phyloP scores from a whole-genome alignment of 2,329 filamentous ascomycete species.

The Aspergillus fumigatus region DNA sequence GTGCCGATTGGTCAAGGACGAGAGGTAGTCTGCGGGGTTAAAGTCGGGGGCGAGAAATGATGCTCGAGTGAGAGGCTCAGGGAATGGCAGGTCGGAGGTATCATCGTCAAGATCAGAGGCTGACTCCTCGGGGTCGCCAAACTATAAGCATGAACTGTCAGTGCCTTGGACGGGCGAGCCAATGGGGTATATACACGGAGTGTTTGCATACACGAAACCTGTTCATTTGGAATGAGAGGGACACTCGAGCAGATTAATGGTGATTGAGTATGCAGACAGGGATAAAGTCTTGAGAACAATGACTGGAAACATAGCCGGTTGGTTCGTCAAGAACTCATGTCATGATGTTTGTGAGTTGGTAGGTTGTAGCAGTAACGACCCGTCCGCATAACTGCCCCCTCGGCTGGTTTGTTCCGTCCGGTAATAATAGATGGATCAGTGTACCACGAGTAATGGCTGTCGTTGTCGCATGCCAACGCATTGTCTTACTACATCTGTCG shows the following conservation, averaged over 20 bases:
- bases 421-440: not conserved
- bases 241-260: not conserved
- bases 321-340: not conserved
- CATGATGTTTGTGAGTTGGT: not conserved
- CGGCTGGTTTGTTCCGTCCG: not conserved
- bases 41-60: slow-evolving; percentile 79
- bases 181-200: not conserved
- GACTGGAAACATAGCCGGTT: not conserved
- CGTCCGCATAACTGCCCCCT: not conserved
- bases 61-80: slow-evolving; percentile 71
- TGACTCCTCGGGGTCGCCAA: slow-evolving; percentile 44
- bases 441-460: not conserved
- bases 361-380: not conserved
- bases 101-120: slow-evolving; percentile 55
- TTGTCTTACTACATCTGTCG: not conserved
- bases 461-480: not conserved
- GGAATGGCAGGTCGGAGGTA: slow-evolving; percentile 72
- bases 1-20: slow-evolving; percentile 76
- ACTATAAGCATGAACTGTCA: slow-evolving; percentile 24
- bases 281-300: not conserved
- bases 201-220: slow-evolving; percentile 28
- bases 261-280: not conserved
- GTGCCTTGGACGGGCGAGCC: not conserved
- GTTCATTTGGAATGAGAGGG: slow-evolving; percentile 22
- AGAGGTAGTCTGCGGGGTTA: slow-evolving; percentile 76